Evolutionary conservation across 2,329 filamentous ascomycete species (phyloP), one percentile per base, ranked within the genome.

Genomic region (Xylariaceae sp.): DNA sequence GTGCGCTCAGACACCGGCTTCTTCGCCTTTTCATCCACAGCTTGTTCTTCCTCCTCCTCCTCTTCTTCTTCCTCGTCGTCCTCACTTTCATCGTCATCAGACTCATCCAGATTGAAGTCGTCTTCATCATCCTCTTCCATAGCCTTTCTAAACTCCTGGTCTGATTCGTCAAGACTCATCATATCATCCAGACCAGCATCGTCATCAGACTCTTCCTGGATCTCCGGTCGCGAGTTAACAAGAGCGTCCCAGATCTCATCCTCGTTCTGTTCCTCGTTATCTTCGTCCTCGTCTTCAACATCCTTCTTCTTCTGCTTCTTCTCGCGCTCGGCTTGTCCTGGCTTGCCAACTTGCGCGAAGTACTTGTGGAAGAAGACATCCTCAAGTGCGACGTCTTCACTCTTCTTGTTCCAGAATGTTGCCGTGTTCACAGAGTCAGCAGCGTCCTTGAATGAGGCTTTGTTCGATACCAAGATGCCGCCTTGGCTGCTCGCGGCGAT

Each of bases 291-390:
- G 2, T 38, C 56, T 3, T 16, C 40, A 17, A 42, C 46, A 3
- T 58, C 50, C 51, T 58, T 73, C 72, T 53, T 45, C 67, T 63
- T 53, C 65, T 28, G 51, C 51, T 79, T 78, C 63, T 77, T 79
- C 60, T 76, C 73, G 58, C 77, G 79, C 45, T 77, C 81, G 11
- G 76, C 73, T 66, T 87, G 81, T 51, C 69, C 68, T 46, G 78
- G 74, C 70, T 85, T 90, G 57, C 84, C 84, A 50, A 89, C 73
- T 56, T 86, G 82, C 54, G 83, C 86, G 73, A 99, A 99, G 81
- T 99, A 99, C 60, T 90, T 86, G 71, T 99, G 94, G 82, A 99
- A 99, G 82, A 99, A 99, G 38, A 91, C 89, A 67, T 99, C 94
- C 60, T 99, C 92, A 1, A 86, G 90, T 3, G 88, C 86, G 42